Evolutionary conservation across 768 basidiomycete species (phyloP).

Genomic region (Cantharellus cinnabarinus): DNA sequence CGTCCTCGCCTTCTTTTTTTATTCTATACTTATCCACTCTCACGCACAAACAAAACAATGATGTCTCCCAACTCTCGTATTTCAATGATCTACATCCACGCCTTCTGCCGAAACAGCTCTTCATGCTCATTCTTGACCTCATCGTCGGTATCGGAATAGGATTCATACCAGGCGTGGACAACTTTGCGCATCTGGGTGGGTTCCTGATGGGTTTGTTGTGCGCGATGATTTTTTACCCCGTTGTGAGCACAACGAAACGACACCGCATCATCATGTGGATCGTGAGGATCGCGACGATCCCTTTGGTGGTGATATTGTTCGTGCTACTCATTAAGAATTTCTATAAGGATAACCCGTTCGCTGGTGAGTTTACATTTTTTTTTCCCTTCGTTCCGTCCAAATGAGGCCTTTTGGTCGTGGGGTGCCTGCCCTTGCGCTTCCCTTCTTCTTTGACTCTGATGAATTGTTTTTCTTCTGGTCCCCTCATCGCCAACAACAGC

Average conservation of each 20-base stretch:
- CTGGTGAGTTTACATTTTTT: conserved; percentile 28
- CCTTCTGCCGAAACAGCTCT: conserved; percentile 27
- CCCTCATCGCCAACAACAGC: conserved; percentile 24
- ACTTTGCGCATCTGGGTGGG: conserved; percentile 83
- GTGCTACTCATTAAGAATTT: conserved; percentile 75
- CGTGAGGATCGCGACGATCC: conserved; percentile 52
- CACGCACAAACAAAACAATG: background rate
- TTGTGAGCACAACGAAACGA: conserved; percentile 59
- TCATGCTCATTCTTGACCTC: conserved; percentile 75
- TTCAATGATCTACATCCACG: background rate
- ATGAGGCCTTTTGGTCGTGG: background rate
- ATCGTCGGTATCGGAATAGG: conserved; percentile 56
- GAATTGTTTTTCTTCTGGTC: background rate
- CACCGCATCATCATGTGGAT: conserved; percentile 54
- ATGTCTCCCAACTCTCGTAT: background rate
- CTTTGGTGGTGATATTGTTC: conserved; percentile 57
- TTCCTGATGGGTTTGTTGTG: conserved; percentile 66
- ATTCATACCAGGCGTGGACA: conserved; percentile 49
- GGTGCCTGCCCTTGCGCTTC: background rate
- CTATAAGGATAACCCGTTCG: conserved; percentile 70
- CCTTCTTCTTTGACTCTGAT: background rate
- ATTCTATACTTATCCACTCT: background rate
- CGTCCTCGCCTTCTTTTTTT: background rate
- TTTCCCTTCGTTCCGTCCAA: too few species aligned
- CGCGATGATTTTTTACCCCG: conserved; percentile 71